Percentiles rank a stretch among this genome's conserved stretches.
Evolutionary conservation across 2,329 filamentous ascomycete genomes (phyloP).

Genomic region (Fusarium secorum): DNA sequence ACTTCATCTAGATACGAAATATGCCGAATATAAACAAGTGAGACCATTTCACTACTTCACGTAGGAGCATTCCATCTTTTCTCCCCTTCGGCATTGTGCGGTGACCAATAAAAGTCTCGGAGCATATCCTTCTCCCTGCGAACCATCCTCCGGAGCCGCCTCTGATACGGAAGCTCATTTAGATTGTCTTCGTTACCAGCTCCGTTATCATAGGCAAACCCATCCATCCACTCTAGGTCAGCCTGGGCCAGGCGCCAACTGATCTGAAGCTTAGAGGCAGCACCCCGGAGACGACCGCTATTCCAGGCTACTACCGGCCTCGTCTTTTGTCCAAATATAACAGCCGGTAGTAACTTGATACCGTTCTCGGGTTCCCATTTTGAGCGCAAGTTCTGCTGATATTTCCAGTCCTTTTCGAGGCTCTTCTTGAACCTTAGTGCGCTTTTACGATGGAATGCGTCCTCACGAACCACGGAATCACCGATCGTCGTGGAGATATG

Average conservation of each 20-base stretch:
- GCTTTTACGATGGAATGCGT: background rate
- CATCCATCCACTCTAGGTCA: background rate
- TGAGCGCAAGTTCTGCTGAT: background rate
- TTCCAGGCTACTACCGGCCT: background rate
- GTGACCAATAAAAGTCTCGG: background rate
- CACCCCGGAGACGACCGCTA: background rate
- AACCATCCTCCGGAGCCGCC: rapidly evolving
- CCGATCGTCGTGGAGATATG: background rate
- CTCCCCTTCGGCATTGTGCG: background rate
- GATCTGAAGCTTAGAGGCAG: background rate
- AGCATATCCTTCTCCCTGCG: background rate
- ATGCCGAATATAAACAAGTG: background rate
- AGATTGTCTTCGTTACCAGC: background rate
- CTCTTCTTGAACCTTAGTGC: background rate
- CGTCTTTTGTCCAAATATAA: background rate
- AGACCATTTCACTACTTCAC: background rate
- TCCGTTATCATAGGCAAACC: background rate
- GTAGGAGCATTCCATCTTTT: background rate
- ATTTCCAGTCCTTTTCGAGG: background rate
- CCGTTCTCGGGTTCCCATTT: background rate
- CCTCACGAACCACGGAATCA: background rate
- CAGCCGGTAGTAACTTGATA: background rate
- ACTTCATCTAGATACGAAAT: background rate
- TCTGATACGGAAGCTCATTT: background rate
- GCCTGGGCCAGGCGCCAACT: background rate